These are phyloP conservation scores for Cutaneotrichosporon spelunceum DNA, from an alignment of 1,284 basidiomycete species.

Conservation along the genomic window DNA sequence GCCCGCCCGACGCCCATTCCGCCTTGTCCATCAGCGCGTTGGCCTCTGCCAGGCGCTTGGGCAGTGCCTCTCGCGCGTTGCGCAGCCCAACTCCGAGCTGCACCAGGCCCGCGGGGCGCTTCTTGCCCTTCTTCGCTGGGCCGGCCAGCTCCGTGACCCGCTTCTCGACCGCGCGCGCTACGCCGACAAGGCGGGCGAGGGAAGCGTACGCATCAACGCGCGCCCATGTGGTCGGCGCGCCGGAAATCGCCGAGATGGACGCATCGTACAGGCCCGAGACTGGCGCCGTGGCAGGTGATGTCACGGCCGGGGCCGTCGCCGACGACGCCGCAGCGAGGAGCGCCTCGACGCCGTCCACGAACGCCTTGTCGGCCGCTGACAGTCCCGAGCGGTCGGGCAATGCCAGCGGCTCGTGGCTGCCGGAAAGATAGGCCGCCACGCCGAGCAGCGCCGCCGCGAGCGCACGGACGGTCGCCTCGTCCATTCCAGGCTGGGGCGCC, in stretches of 20 bases:
- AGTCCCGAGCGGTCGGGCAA: neutral
- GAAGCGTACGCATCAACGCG: conserved; percentile 2
- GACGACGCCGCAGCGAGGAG: conserved; percentile 10
- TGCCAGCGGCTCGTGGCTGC: neutral
- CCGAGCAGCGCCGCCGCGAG: conserved; percentile 8
- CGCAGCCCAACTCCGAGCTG: conserved; percentile 4
- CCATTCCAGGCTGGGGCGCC: conserved; percentile 6
- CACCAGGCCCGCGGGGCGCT: conserved; percentile 20
- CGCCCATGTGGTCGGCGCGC: conserved; percentile 2
- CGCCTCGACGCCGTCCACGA: conserved; percentile 3
- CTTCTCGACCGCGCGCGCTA: conserved; percentile 21
- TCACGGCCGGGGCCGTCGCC: neutral
- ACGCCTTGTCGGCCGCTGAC: conserved; percentile 11
- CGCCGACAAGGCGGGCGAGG: conserved; percentile 12
- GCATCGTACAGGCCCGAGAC: neutral
- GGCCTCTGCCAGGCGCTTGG: conserved; percentile 2
- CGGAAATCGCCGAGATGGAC: neutral
- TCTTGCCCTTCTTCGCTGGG: conserved; percentile 30
- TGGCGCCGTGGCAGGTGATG: neutral
- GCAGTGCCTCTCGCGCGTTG: conserved; percentile 12
- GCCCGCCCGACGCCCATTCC: neutral
- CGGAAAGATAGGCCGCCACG: conserved; percentile 8
- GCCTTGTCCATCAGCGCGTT: neutral
- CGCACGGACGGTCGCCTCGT: conserved; percentile 11
- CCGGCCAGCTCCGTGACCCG: conserved; percentile 11